A percentile compares a stretch with the other conserved stretches of the same genome.
These are phyloP conservation scores for Gelatoporia subvermispora DNA, from an alignment of 768 basidiomycete species.

Conservation along the genomic window DNA sequence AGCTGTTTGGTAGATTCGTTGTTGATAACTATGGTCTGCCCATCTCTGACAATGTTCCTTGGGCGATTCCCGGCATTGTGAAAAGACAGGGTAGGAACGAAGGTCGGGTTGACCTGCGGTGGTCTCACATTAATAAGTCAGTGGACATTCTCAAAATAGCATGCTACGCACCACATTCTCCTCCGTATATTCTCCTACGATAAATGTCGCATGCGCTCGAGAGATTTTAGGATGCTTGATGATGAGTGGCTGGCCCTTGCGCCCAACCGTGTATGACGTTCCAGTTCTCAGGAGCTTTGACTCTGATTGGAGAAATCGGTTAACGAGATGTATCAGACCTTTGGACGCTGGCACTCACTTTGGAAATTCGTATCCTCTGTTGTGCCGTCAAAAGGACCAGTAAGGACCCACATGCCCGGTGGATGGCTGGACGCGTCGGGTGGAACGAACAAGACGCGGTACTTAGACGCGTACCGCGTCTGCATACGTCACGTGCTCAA, in stretches of 20 bases:
- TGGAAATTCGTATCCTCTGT: constrained; percentile 3
- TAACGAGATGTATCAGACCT: neutral
- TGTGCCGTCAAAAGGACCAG: constrained; percentile 16
- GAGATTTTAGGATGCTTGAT: constrained; percentile 65
- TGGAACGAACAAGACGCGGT: too few species aligned
- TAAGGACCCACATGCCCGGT: constrained; percentile 15
- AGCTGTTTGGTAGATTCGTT: constrained; percentile 37
- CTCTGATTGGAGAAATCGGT: constrained; percentile 23
- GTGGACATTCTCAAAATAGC: neutral
- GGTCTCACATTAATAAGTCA: neutral
- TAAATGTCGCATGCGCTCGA: constrained; percentile 51
- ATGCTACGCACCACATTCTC: constrained; percentile 52
- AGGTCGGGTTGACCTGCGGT: constrained; percentile 44
- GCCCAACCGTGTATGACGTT: constrained; percentile 48
- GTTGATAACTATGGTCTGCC: constrained; percentile 29
- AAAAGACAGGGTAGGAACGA: constrained; percentile 33
- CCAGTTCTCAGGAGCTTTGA: constrained; percentile 62
- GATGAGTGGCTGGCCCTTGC: constrained; percentile 47
- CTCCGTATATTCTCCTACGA: constrained; percentile 44
- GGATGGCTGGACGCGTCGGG: too few species aligned
- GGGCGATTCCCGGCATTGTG: constrained; percentile 25
- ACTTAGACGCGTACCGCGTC: too few species aligned
- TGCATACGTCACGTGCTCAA: too few species aligned
- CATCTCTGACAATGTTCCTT: constrained; percentile 38
- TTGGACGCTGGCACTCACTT: constrained; percentile 1